These are phyloP conservation scores for Westerdykella aurantiaca DNA, from an alignment of 2,329 filamentous ascomycete species.

Conservation along the genomic window DNA sequence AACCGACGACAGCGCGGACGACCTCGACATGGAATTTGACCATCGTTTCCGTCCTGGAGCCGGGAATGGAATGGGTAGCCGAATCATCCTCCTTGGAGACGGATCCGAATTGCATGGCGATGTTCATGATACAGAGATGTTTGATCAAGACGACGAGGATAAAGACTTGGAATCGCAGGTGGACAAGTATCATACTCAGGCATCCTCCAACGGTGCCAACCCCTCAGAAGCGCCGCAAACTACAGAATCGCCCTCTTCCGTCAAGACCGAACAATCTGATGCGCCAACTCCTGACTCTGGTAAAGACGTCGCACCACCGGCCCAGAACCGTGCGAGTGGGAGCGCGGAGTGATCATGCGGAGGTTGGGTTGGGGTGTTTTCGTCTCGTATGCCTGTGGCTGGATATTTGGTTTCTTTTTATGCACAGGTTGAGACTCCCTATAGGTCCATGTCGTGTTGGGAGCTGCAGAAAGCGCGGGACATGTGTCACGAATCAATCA, in stretches of 20 bases:
- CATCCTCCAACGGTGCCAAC: slow-evolving; percentile 15
- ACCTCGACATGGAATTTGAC: slow-evolving; percentile 70
- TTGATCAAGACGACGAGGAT: slow-evolving; percentile 82
- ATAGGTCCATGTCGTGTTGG: neutral
- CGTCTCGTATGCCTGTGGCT: neutral
- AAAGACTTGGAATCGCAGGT: slow-evolving; percentile 82
- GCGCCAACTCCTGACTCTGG: neutral
- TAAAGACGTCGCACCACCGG: slow-evolving; percentile 13
- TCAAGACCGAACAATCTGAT: slow-evolving; percentile 34
- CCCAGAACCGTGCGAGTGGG: slow-evolving; percentile 12
- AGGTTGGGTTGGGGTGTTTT: slow-evolving; percentile 8
- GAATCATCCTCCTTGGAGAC: slow-evolving; percentile 92
- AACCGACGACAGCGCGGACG: slow-evolving; percentile 47
- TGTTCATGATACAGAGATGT: slow-evolving; percentile 87
- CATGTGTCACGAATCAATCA: slow-evolving; percentile 16
- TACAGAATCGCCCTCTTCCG: slow-evolving; percentile 34
- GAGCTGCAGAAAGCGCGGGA: neutral
- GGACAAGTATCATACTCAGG: slow-evolving; percentile 50
- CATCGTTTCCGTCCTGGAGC: slow-evolving; percentile 59
- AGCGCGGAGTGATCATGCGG: slow-evolving; percentile 3
- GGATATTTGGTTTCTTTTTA: neutral
- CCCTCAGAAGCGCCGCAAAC: slow-evolving; percentile 26
- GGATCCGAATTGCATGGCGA: slow-evolving; percentile 88
- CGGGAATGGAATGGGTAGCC: slow-evolving; percentile 54
- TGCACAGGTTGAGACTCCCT: slow-evolving; percentile 1